phyloP scores from a whole-genome alignment of 345 rosid genomes.

The Melaleuca quinquenervia region DNA sequence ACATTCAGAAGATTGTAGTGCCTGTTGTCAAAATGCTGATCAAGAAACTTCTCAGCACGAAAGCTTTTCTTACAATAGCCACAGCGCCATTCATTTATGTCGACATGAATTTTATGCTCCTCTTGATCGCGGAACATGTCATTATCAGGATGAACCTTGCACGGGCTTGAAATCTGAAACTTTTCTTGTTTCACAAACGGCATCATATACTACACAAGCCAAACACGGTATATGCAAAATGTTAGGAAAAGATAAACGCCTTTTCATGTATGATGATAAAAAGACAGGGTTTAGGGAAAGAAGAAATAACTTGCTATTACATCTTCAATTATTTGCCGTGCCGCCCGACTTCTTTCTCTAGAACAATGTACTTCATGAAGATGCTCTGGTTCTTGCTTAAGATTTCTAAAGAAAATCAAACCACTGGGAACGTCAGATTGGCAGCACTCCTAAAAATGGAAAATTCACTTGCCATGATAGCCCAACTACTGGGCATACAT shows the following conservation, averaged over 20 bases:
- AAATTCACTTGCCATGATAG: not conserved
- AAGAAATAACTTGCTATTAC: constrained; percentile 15
- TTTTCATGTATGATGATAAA: not conserved
- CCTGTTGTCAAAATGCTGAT: constrained; percentile 71
- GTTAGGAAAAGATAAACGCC: not conserved
- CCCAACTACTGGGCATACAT: not conserved
- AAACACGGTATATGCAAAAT: not conserved
- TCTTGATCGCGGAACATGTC: constrained; percentile 90
- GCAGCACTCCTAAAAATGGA: not conserved
- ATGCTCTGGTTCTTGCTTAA: constrained; percentile 14
- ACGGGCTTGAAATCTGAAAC: constrained; percentile 41
- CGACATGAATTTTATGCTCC: constrained; percentile 69
- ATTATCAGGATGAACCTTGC: constrained; percentile 77
- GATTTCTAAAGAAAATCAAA: constrained; percentile 17
- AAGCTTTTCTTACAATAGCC: constrained; percentile 94
- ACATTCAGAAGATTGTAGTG: constrained; percentile 71
- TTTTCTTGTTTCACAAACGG: constrained; percentile 73
- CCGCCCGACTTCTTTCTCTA: constrained; percentile 80
- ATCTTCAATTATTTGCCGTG: constrained; percentile 73
- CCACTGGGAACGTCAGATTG: not conserved
- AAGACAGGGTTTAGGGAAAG: not conserved
- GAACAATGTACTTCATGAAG: constrained; percentile 77
- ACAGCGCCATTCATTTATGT: constrained; percentile 75
- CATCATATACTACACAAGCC: constrained; percentile 55
- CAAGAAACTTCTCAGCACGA: constrained; percentile 70